Evolutionary conservation across 768 basidiomycete genomes (phyloP).

Genomic region (Trametes villosa): DNA sequence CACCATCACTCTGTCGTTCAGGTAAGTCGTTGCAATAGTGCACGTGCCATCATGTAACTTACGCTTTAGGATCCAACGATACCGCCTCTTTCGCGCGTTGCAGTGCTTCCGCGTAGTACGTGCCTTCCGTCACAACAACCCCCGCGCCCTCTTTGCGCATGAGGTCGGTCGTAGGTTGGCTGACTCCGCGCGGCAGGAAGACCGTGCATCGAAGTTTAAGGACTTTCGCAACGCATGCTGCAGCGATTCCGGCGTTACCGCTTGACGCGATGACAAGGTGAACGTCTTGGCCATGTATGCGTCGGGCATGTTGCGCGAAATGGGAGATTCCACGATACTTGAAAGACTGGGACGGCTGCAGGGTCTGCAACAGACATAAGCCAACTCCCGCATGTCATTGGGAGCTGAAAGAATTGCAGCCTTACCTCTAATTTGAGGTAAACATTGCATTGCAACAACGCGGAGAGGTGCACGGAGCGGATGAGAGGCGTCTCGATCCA

Average conservation of each 20-base stretch:
- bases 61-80: conserved; percentile 54
- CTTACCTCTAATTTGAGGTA: conserved; percentile 78
- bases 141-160: conserved; percentile 58
- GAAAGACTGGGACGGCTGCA: conserved; percentile 78
- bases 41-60: conserved; percentile 40
- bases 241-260: conserved; percentile 77
- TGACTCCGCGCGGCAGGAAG: conserved; percentile 61
- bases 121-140: conserved; percentile 59
- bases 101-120: conserved; percentile 62
- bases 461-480: conserved; percentile 61
- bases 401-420: background rate
- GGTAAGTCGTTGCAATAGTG: background rate
- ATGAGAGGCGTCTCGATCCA: conserved; percentile 73
- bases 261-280: conserved; percentile 75
- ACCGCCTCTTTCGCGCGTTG: conserved; percentile 51
- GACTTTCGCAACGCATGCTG: conserved; percentile 61
- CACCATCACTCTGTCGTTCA: conserved; percentile 55
- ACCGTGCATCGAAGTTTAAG: conserved; percentile 67
- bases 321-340: conserved; percentile 75
- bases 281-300: conserved; percentile 52
- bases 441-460: conserved; percentile 51
- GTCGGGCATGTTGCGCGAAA: conserved; percentile 56
- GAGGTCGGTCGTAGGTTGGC: conserved; percentile 52
- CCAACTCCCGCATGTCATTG: background rate
- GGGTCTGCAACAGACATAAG: conserved; percentile 50